A percentile compares a stretch with the other conserved stretches of the same genome.
These are phyloP conservation scores for Sporothrix mexicana DNA, from an alignment of 2,329 filamentous ascomycete species.

Conservation along the genomic window DNA sequence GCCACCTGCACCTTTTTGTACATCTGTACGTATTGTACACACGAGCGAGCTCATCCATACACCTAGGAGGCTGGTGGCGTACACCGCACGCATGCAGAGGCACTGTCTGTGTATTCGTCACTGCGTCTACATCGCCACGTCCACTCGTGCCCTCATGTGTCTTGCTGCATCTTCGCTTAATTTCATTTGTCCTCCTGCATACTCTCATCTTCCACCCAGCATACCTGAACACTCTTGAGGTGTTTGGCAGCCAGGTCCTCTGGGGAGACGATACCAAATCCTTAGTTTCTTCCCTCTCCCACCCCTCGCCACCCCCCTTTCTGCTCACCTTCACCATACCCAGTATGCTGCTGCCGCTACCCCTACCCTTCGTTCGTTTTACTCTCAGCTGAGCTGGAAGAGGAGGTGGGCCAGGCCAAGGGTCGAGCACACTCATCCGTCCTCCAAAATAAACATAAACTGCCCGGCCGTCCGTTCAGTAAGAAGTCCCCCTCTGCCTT, in stretches of 20 bases:
- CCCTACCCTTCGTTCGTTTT: not conserved
- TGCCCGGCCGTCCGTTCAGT: conserved; percentile 22
- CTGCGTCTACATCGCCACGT: not conserved
- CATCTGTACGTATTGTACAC: not conserved
- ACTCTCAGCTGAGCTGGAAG: not conserved
- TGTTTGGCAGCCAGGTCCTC: not conserved
- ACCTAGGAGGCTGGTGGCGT: not conserved
- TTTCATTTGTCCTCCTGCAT: not conserved
- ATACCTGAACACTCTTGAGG: not conserved
- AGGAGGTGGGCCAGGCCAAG: too few species aligned
- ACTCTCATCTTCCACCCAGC: not conserved
- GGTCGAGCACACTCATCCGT: conserved; percentile 7
- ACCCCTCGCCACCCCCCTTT: conserved; percentile 7
- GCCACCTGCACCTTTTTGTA: not conserved
- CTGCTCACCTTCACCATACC: not conserved
- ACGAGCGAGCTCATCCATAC: not conserved
- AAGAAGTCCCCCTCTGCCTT: not conserved
- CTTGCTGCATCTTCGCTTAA: not conserved
- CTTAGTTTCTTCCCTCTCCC: not conserved
- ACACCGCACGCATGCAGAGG: not conserved
- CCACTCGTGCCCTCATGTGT: not conserved
- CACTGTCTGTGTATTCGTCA: conserved; percentile 8
- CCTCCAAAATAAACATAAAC: conserved; percentile 17
- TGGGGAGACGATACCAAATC: not conserved
- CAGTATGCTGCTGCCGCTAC: not conserved